Base-by-base conservation (phyloP, 345 rosid species). In the Anacardium occidentale region DNA sequence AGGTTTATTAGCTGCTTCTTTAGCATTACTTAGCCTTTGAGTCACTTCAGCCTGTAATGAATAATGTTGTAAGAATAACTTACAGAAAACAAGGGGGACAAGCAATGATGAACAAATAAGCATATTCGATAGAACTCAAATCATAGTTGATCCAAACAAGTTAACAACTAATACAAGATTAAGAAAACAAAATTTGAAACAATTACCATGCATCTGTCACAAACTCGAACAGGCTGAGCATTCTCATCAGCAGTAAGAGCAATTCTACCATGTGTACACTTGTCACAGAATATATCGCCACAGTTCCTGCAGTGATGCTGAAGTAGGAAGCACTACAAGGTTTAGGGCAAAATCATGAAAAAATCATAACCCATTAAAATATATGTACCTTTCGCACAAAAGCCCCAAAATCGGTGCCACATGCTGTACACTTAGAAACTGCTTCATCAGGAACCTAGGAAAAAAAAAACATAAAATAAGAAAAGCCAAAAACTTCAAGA, bases 271-370 rank as follows among this genome's bases (percentile, higher is more conserved):
- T 89, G 91, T 29, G 95, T 96, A 66, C 99, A 96, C 81, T 93
- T 93, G 89, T 96, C 99, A 72, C 99, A 96, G 83, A 90, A 96
- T 73, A 96, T 90, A 79, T 96, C 99, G 64, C 99, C 98, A 75
- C 98, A 96, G 74, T 96, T 96, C 83, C 98, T 84, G 83, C 99
- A 96, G 76, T 96, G 99, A 83, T 96, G 99, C 99, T 96, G 95
- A 32, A 55, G n/a, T 15, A 76, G 52, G 66, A 3, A 69, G 20
- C 6, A 32, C 55, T 71, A 67, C 42, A 63, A 64, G 60, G 26
- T 62, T 66, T 37, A 55, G 1, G 14, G 18, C 29, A 77, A 50
- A 74, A 75, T 61, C 66, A 67, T 42, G n/a, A 32, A 37, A 1
- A 64, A 57, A 18, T 48, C 42, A 64, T 15, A 66, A 10, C 4